Conservation (phyloP, 345 rosid genomes). For the Melastoma malabathricum region DNA sequence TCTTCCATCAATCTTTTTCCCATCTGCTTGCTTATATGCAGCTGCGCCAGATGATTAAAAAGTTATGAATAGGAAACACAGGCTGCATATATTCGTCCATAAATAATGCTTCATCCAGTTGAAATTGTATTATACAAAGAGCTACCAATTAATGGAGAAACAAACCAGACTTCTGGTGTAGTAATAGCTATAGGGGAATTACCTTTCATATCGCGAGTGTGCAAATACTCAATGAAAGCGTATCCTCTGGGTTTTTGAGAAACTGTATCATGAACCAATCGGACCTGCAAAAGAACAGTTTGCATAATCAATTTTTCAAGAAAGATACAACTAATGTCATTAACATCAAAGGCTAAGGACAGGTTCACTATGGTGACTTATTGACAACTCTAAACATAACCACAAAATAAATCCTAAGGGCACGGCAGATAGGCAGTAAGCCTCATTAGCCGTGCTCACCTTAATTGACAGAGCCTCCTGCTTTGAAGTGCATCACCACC, state of each 20-base stretch:
- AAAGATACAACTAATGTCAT: background rate
- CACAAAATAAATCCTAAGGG: conserved; percentile 44
- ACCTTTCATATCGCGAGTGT: conserved; percentile 99
- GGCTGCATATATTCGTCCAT: conserved; percentile 1
- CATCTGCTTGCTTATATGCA: conserved; percentile 99
- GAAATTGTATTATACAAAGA: no score
- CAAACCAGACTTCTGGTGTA: no score
- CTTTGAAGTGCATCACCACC: conserved; percentile 87
- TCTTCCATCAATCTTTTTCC: conserved; percentile 91
- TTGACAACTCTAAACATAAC: conserved; percentile 17
- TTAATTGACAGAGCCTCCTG: conserved; percentile 72
- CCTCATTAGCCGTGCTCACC: conserved; percentile 95
- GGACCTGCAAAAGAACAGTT: conserved; percentile 47
- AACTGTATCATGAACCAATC: conserved; percentile 53
- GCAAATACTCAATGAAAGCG: conserved; percentile 88
- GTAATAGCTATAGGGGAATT: background rate
- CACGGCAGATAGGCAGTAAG: conserved; percentile 79
- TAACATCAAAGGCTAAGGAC: no score
- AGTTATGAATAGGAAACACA: background rate
- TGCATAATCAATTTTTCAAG: conserved; percentile 22
- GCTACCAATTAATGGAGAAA: no score
- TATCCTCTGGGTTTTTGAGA: conserved; percentile 89
- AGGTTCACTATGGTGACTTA: conserved; percentile 3
- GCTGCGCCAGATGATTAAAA: conserved; percentile 21
- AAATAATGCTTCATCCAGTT: no score